phyloP scores from a whole-genome alignment of 495 filamentous ascomycete species.

The Penicillium bialowiezense region DNA sequence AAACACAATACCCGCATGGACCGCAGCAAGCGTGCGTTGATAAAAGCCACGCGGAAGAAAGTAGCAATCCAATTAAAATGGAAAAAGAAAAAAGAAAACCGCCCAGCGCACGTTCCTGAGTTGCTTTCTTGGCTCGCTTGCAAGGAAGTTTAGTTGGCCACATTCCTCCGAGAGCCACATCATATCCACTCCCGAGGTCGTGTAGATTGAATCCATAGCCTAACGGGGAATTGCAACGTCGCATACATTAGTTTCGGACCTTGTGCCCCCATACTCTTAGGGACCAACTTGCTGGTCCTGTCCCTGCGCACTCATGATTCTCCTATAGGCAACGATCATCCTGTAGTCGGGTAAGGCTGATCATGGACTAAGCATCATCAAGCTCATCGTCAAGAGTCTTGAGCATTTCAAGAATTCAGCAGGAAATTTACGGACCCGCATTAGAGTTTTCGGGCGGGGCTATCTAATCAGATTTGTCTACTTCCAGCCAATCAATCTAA shows the following conservation, averaged over 20 bases:
- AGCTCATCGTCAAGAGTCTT: neutral
- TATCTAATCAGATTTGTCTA: slow-evolving; percentile 18
- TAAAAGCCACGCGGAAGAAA: neutral
- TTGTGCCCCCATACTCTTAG: neutral
- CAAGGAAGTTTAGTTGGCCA: neutral
- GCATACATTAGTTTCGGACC: neutral
- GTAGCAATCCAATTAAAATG: no score
- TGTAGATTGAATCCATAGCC: neutral
- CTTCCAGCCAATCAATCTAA: slow-evolving; percentile 16
- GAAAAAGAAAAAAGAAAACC: neutral
- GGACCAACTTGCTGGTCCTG: no score
- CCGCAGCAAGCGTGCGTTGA: neutral
- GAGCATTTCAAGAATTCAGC: no score
- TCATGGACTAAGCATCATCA: neutral
- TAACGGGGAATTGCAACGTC: neutral
- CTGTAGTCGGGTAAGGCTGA: neutral
- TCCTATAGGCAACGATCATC: neutral
- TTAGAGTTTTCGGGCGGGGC: slow-evolving; percentile 4
- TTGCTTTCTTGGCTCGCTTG: slow-evolving; percentile 5
- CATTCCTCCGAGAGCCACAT: neutral
- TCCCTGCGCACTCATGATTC: no score
- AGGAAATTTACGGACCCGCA: neutral
- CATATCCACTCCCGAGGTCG: neutral
- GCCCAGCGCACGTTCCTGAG: neutral
- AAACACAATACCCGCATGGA: neutral